These are phyloP conservation scores for Mollisia scopiformis DNA, from an alignment of 2,329 filamentous ascomycete species.

Conservation along the genomic window DNA sequence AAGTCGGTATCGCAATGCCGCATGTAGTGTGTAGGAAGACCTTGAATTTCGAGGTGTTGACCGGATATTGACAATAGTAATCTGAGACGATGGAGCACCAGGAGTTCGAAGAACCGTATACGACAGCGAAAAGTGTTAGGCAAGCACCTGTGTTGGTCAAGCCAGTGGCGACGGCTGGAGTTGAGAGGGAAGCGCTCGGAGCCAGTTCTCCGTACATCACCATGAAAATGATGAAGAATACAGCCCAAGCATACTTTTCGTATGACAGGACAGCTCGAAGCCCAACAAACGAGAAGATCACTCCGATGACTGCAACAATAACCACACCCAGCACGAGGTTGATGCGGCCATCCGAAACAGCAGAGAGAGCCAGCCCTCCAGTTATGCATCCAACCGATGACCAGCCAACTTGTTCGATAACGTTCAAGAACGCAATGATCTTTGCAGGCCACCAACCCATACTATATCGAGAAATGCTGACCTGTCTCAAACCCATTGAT, in stretches of 20 bases:
- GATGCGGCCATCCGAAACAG: constrained; percentile 23
- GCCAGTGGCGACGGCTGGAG: constrained; percentile 40
- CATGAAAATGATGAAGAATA: constrained; percentile 50
- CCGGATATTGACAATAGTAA: constrained; percentile 51
- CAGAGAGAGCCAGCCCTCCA: constrained; percentile 26
- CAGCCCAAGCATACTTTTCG: constrained; percentile 32
- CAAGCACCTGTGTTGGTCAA: constrained; percentile 42
- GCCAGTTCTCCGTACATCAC: constrained; percentile 52
- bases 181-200: constrained; percentile 43
- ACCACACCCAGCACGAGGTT: constrained; percentile 28
- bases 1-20: constrained; percentile 38
- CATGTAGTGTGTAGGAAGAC: constrained; percentile 17
- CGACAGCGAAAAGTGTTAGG: constrained; percentile 47
- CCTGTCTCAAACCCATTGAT: constrained; percentile 52
- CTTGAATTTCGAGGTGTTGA: constrained; percentile 41
- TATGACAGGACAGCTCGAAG: constrained; percentile 27
- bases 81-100: constrained; percentile 51
- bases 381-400: constrained; percentile 30
- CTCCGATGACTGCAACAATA: constrained; percentile 27
- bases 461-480: constrained; percentile 52
- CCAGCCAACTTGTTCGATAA: constrained; percentile 32
- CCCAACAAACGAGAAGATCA: constrained; percentile 34
- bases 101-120: constrained; percentile 52
- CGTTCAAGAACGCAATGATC: constrained; percentile 47
- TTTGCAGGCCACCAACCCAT: constrained; percentile 56